These are phyloP conservation scores for Cladosporium cucumerinum DNA, from an alignment of 2,329 filamentous ascomycete genomes.

Conservation along the genomic window DNA sequence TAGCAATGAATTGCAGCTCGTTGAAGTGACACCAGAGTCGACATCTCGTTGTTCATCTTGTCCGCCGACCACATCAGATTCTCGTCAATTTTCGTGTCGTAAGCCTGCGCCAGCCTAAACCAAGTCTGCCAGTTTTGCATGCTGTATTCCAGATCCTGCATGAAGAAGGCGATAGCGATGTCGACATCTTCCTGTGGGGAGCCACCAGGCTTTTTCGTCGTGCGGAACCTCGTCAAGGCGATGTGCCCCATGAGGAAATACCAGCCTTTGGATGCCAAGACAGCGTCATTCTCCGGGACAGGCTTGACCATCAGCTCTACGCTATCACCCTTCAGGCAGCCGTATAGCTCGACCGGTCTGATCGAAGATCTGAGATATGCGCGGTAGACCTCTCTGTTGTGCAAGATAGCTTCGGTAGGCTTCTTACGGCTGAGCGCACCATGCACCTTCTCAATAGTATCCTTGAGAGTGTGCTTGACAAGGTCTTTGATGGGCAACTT, in stretches of 20 bases:
- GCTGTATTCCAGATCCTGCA: slow-evolving; percentile 78
- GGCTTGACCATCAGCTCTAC: slow-evolving; percentile 65
- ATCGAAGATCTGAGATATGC: slow-evolving; percentile 80
- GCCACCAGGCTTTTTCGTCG: slow-evolving; percentile 68
- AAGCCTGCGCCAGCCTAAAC: slow-evolving; percentile 83
- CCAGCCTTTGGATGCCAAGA: slow-evolving; percentile 79
- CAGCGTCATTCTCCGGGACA: slow-evolving; percentile 62
- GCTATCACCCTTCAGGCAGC: slow-evolving; percentile 74
- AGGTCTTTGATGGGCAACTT: slow-evolving; percentile 87
- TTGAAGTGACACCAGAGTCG: slow-evolving; percentile 71
- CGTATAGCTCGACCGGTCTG: slow-evolving; percentile 74
- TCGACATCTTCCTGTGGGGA: slow-evolving; percentile 81
- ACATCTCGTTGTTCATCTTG: slow-evolving; percentile 80
- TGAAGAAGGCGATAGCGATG: slow-evolving; percentile 73
- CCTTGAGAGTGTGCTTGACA: slow-evolving; percentile 84
- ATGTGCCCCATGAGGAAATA: slow-evolving; percentile 89
- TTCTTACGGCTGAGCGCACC: slow-evolving; percentile 76
- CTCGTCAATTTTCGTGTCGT: slow-evolving; percentile 84
- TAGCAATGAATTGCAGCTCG: slow-evolving; percentile 78
- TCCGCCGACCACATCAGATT: slow-evolving; percentile 84
- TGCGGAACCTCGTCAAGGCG: slow-evolving; percentile 78
- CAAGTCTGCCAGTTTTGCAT: slow-evolving; percentile 83
- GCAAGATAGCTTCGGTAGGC: slow-evolving; percentile 72
- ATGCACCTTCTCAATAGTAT: slow-evolving; percentile 89
- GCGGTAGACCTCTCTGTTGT: slow-evolving; percentile 80